phyloP scores from a whole-genome alignment of 2,329 filamentous ascomycete genomes.

The Rutstroemia sp. region DNA sequence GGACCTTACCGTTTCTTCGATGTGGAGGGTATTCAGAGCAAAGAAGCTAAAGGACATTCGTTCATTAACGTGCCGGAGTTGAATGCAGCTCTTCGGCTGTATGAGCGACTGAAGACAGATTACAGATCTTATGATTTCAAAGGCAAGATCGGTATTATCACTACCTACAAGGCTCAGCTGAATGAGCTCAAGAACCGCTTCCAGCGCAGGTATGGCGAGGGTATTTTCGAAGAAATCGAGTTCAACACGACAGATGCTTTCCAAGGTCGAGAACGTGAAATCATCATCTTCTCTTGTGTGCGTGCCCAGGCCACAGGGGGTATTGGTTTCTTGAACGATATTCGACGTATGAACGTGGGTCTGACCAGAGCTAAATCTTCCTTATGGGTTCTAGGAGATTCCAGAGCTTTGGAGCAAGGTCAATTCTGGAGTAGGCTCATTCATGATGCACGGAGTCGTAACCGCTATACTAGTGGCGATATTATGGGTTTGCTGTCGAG shows the following conservation, averaged over 20 bases:
- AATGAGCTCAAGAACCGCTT: slow-evolving; percentile 73
- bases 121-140: slow-evolving; percentile 62
- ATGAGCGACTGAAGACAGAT: slow-evolving; percentile 69
- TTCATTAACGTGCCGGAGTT: slow-evolving; percentile 85
- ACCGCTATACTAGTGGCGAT: slow-evolving; percentile 68
- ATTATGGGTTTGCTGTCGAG: slow-evolving; percentile 45
- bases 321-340: slow-evolving; percentile 97
- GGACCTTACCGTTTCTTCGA: slow-evolving; percentile 97
- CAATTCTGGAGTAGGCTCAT: slow-evolving; percentile 88
- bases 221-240: slow-evolving; percentile 72
- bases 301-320: slow-evolving; percentile 86
- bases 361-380: slow-evolving; percentile 94
- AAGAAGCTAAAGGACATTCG: slow-evolving; percentile 77
- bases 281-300: slow-evolving; percentile 99
- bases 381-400: slow-evolving; percentile 93
- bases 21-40: slow-evolving; percentile 78
- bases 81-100: slow-evolving; percentile 78
- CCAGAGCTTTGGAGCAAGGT: slow-evolving; percentile 75
- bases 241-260: slow-evolving; percentile 99
- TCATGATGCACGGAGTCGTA: slow-evolving; percentile 66
- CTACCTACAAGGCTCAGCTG: slow-evolving; percentile 92
- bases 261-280: slow-evolving; percentile 91
- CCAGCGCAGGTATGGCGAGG: slow-evolving; percentile 60
- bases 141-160: slow-evolving; percentile 92
- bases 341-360: slow-evolving; percentile 98